Percentiles rank a stretch among this genome's conserved stretches.
Conservation (phyloP, 164 flowering plant genomes). For the Liquidambar formosana region DNA sequence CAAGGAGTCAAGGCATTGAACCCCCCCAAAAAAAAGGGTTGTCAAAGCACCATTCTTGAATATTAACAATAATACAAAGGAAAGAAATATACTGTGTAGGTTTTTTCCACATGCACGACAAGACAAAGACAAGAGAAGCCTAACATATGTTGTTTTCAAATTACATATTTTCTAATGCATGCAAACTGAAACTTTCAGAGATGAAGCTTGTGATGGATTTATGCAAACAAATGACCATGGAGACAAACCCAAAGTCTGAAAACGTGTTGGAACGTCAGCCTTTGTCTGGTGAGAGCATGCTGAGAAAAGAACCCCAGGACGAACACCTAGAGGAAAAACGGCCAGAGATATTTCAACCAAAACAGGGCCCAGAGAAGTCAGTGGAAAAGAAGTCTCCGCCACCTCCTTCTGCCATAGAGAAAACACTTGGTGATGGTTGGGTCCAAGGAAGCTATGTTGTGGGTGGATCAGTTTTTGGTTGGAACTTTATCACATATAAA, state of each 20-base stretch:
- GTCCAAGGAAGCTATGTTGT: conserved; percentile 15
- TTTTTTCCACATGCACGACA: no score
- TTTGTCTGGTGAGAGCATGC: not conserved
- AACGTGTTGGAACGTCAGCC: not conserved
- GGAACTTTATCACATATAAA: conserved; percentile 25
- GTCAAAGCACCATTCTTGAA: no score
- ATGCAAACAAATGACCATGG: conserved; percentile 14
- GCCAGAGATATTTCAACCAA: not conserved
- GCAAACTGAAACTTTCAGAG: conserved; percentile 7
- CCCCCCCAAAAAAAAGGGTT: no score
- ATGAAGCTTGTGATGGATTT: conserved; percentile 20
- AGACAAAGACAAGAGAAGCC: not conserved
- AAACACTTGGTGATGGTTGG: not conserved
- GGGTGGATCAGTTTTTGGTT: conserved; percentile 25
- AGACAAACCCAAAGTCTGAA: not conserved
- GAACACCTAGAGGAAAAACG: not conserved
- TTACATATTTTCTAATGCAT: not conserved
- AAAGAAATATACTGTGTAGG: no score
- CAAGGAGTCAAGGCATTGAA: no score
- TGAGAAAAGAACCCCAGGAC: not conserved
- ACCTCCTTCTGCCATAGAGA: not conserved
- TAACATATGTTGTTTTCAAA: not conserved
- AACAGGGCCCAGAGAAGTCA: not conserved
- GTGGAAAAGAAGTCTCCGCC: not conserved
- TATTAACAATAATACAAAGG: no score